phyloP scores from a whole-genome alignment of 805 yeast genomes.

The Suhomyces prunicola region DNA sequence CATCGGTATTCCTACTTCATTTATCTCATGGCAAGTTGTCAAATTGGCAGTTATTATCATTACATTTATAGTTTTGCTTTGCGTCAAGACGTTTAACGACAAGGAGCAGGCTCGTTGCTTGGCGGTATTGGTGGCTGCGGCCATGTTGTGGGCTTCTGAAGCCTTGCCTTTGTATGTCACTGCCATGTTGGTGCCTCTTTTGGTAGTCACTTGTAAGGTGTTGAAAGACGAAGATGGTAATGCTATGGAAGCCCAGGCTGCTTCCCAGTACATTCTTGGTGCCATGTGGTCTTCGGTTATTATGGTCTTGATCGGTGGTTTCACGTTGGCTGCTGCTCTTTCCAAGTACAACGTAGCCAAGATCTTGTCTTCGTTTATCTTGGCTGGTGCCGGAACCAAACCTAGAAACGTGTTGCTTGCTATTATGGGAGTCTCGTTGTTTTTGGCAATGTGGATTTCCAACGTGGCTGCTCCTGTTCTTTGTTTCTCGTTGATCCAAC shows the following conservation, averaged over 20 bases:
- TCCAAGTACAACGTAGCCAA: constrained; percentile 90
- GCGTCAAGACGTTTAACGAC: constrained; percentile 59
- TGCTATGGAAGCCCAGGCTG: constrained; percentile 60
- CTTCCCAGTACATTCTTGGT: constrained; percentile 74
- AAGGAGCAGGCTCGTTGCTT: constrained; percentile 68
- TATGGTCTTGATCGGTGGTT: constrained; percentile 87
- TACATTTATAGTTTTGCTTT: constrained; percentile 51
- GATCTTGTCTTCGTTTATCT: constrained; percentile 73
- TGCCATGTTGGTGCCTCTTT: constrained; percentile 46
- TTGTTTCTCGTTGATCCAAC: constrained; percentile 88
- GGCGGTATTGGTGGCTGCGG: constrained; percentile 59
- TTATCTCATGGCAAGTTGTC: constrained; percentile 46
- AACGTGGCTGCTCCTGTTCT: constrained; percentile 97
- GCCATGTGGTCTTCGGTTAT: constrained; percentile 96
- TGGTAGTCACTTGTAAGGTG: constrained; percentile 45
- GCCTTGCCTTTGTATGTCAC: constrained; percentile 51
- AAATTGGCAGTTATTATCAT: constrained; percentile 48
- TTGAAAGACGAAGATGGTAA: constrained; percentile 46
- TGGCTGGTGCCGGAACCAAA: constrained; percentile 80
- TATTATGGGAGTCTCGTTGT: constrained; percentile 81
- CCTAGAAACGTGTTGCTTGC: constrained; percentile 75
- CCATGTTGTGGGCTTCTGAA: constrained; percentile 52
- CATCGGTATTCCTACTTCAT: constrained; percentile 45
- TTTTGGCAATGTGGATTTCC: constrained; percentile 92
- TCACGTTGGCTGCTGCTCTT: constrained; percentile 90